Evolutionary conservation across 495 filamentous ascomycete species (phyloP), one percentile per base, ranked within the genome.

Genomic region (Gamarada debralockiae): DNA sequence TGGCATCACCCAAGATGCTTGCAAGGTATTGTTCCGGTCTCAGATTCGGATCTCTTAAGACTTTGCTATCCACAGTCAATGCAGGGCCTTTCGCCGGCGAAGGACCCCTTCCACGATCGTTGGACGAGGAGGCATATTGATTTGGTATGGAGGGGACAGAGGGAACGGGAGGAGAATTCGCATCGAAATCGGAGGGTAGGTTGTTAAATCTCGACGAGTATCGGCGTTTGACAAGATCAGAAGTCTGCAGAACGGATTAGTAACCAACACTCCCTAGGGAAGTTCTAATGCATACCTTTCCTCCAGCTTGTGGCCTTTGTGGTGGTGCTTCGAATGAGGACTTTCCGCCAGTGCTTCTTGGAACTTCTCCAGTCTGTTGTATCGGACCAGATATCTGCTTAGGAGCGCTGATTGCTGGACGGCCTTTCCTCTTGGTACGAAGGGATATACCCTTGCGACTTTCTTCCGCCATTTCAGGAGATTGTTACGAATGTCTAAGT

Each of bases 201-300:
- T 85, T 80, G 57, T 88, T 88, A 66, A 96, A 96, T 45, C 92
- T 81, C 24, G 90, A 90, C 15, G 93, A 97, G 67, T 97, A 97
- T 50, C 93, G 76, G 52, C 89, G 76, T 70, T 97, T 97, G 44
- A 99, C 95, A 43, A 97, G 74, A 67, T 99, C 95, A 18, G 90
- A 85, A 3, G 92, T 96, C 72, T 88, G 54, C 2, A 27, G 7
- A 18, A 23, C 40, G 4, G 2, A 15, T 37, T 33, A 18, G 21
- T 42, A 15, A 25, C 9, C 15, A 10, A 38, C 24, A 43, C 15
- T 17, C 9, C 18, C 22, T 36, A 41, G n/a, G n/a, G n/a, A n/a
- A n/a, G 9, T 17, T 50, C 13, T 23, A 38, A 46, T 51, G 14
- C 34, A 15, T 54, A 61, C 61, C 55, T 64, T 64, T 58, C 60